phyloP scores from a whole-genome alignment of 768 basidiomycete genomes.

The Termitomyces sp. region DNA sequence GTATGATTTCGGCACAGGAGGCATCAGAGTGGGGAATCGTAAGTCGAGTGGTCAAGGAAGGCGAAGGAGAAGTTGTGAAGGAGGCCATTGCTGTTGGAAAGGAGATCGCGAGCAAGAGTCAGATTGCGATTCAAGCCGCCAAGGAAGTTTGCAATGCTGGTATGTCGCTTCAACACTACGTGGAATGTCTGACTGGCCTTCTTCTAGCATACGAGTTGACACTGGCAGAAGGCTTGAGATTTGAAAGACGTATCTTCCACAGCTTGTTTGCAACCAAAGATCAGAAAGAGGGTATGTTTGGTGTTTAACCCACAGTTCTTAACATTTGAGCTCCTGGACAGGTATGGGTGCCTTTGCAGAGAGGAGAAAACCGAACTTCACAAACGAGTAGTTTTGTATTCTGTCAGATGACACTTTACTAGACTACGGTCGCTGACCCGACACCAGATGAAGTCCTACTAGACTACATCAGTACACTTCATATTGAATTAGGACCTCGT shows the following conservation, averaged over 20 bases:
- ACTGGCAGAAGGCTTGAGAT: slow-evolving; percentile 75
- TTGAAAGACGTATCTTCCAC: slow-evolving; percentile 90
- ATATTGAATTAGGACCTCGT: background rate
- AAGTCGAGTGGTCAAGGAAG: slow-evolving; percentile 71
- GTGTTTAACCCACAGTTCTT: background rate
- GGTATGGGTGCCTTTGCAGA: slow-evolving; percentile 95
- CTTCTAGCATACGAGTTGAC: slow-evolving; percentile 71
- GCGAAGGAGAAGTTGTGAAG: slow-evolving; percentile 74
- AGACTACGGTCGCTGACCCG: background rate
- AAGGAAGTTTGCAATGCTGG: slow-evolving; percentile 95
- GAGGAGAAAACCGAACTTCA: slow-evolving; percentile 86
- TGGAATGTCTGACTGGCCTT: background rate
- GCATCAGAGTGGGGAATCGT: slow-evolving; percentile 88
- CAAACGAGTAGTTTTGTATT: slow-evolving; percentile 29
- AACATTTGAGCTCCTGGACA: slow-evolving; percentile 21
- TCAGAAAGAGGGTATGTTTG: slow-evolving; percentile 82
- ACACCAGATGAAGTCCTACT: background rate
- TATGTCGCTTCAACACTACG: slow-evolving; percentile 22
- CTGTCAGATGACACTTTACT: background rate
- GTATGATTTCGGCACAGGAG: slow-evolving; percentile 72
- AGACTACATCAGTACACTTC: background rate
- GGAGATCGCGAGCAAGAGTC: slow-evolving; percentile 76
- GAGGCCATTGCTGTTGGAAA: slow-evolving; percentile 81
- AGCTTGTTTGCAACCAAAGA: slow-evolving; percentile 88
- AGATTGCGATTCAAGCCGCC: slow-evolving; percentile 74